Evolutionary conservation across 441 rosid genomes (phyloP), one percentile per base, ranked within the genome.

Genomic region (Erodium texanum): DNA sequence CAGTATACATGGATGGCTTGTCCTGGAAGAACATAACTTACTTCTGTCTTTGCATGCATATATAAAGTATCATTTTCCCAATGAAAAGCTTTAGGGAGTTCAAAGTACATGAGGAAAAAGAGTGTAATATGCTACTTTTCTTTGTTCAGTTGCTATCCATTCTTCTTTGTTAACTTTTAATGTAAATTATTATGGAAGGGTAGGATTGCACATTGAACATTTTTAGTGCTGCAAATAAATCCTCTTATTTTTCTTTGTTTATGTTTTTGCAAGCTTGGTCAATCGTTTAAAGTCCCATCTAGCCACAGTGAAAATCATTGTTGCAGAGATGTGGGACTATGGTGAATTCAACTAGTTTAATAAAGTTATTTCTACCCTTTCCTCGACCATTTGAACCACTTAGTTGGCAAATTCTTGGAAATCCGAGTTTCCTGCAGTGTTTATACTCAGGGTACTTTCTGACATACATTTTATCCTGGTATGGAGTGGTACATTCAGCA

Each of bases 251-350:
- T 45, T 38, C 43, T 48, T 48, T 48, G 56, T 48, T 48, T 48
- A 16, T 48, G 56, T 48, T 15, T 48, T 48, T 15, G 56, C 56
- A 15, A 2, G 18, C 16, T 15, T 16, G 56, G 16, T 48, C 56
- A 48, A 15, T 48, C 56, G 4, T 48, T 48, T 48, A 48, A 38
- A 48, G 19, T 16, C 56, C 7, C 56, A 48, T 48, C 3, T 48
- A 15, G 56, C 19, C 56, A 48, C 56, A 48, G 56, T 48, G 3
- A 14, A 43, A 48, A 19, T 48, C 56, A 48, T 48, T 48, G 56
- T 48, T 48, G 56, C 56, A 48, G 56, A 15, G 56, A 48, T 48
- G 56, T 48, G 15, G 56, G 56, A 48, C 56, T 48, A 48, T 48
- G 56, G 7, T 48, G 56, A 48, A 16, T 5, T 16, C 56, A 48